Conservation (phyloP, 1,284 basidiomycete species). For the Trichosporon faecale region DNA sequence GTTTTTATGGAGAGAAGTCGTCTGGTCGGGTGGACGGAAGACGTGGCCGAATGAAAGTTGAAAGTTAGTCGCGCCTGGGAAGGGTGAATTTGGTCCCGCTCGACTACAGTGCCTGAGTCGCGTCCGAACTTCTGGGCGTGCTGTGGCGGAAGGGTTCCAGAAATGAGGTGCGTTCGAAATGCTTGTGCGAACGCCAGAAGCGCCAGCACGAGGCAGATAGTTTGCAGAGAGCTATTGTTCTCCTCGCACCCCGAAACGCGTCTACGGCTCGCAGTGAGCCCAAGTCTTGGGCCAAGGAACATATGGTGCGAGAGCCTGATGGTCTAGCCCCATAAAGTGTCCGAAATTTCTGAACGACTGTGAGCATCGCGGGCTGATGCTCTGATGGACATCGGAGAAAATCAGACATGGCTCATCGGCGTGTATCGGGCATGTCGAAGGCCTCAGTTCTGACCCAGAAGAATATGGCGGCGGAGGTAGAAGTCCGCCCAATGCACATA, state of each 20-base stretch:
- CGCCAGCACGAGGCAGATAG: background rate
- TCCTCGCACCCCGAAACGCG: background rate
- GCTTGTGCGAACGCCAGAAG: background rate
- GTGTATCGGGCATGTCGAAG: background rate
- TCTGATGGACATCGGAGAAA: background rate
- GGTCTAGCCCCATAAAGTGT: too few species aligned
- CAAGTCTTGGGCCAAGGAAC: too few species aligned
- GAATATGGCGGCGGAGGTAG: background rate
- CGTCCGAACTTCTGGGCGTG: background rate
- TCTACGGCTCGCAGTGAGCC: background rate
- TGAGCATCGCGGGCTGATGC: too few species aligned
- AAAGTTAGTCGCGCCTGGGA: background rate
- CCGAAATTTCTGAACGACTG: background rate
- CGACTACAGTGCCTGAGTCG: background rate
- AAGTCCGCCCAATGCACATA: background rate
- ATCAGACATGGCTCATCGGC: background rate
- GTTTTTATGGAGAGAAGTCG: background rate
- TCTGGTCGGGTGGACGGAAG: background rate
- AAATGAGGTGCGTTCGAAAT: background rate
- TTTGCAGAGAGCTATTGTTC: background rate
- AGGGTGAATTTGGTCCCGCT: background rate
- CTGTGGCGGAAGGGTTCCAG: background rate
- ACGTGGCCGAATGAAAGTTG: background rate
- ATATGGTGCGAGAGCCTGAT: too few species aligned
- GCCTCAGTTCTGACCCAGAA: background rate